Evolutionary conservation across 2,329 filamentous ascomycete genomes (phyloP), one percentile per base, ranked within the genome.

Genomic region (Pyrenophora tritici-repentis): DNA sequence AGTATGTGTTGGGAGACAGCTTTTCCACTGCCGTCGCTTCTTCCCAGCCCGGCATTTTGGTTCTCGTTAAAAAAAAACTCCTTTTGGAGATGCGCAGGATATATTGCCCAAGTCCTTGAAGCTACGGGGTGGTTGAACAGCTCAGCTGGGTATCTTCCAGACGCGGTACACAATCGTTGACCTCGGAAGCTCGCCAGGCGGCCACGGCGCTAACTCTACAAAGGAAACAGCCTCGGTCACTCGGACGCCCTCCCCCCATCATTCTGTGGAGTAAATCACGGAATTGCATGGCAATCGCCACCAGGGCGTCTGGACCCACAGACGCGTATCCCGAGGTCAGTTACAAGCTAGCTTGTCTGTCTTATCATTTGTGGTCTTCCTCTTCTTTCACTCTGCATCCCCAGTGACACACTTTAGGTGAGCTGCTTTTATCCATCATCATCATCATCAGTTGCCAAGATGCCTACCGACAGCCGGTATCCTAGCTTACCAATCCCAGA

Each of bases 391-490:
- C 26, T 45, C 42, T 47, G 20, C 29, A 49, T 46, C 53, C 42
- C 46, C 45, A 32, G 22, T 44, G 24, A 35, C 8, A 31, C 16
- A 31, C 31, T 35, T 34, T 32, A 37, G 39, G 33, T 32, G 16
- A 24, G 26, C 33, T 24, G 20, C 31, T 29, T 45, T 46, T 32
- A 50, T 57, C 31, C 34, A 43, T 33, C 35, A 34, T 37, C 40
- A 46, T 60, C 38, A 43, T 33, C 35, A 34, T 37, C 40, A 46
- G 60, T 35, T 35, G 16, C 45, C 46, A 62, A 50, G 8, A 95
- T 95, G 91, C 87, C 89, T 54, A 81, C 86, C 65, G 78, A 83
- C 39, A 91, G 90, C 3, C 75, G 77, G 1, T 90, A 86, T 67
- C 79, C 85, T 1, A 72, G 79, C 6, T 65, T 94, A 32, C 78